phyloP scores from a whole-genome alignment of 2,329 filamentous ascomycete species.

The Fusarium algeriense region DNA sequence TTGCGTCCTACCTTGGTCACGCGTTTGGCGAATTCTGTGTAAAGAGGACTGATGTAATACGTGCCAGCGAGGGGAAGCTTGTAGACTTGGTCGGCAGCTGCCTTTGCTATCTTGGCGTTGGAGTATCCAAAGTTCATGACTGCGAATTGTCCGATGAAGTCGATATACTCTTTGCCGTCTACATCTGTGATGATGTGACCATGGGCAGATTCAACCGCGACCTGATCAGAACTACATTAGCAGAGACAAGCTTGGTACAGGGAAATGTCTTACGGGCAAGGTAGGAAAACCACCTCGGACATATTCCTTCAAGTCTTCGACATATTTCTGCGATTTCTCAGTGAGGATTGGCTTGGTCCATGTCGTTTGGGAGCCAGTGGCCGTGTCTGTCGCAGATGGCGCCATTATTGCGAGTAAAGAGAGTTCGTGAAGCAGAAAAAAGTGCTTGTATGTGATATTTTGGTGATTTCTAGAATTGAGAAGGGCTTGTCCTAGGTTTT shows the following conservation, averaged over 20 bases:
- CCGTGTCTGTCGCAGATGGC: not conserved
- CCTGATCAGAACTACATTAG: not conserved
- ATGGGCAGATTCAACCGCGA: not conserved
- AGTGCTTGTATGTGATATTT: not conserved
- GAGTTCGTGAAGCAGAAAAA: not conserved
- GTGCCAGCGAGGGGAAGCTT: not conserved
- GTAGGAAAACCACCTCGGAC: not conserved
- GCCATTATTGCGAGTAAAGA: not conserved
- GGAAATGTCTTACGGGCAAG: not conserved
- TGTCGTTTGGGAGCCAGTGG: not conserved
- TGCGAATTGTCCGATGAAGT: not conserved
- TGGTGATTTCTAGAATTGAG: not conserved
- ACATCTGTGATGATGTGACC: not conserved
- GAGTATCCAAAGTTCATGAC: constrained; percentile 1
- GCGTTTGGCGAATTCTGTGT: not conserved
- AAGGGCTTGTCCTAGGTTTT: not conserved
- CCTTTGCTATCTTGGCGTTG: not conserved
- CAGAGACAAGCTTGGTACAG: not conserved
- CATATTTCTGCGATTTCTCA: not conserved
- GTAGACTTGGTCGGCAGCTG: not conserved
- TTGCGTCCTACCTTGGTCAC: not conserved
- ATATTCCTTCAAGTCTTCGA: not conserved
- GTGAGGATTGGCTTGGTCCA: not conserved
- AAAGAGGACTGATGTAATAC: not conserved
- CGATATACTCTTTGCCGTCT: not conserved